Conservation (phyloP, 768 basidiomycete species). For the Leccinum barrowsii region DNA sequence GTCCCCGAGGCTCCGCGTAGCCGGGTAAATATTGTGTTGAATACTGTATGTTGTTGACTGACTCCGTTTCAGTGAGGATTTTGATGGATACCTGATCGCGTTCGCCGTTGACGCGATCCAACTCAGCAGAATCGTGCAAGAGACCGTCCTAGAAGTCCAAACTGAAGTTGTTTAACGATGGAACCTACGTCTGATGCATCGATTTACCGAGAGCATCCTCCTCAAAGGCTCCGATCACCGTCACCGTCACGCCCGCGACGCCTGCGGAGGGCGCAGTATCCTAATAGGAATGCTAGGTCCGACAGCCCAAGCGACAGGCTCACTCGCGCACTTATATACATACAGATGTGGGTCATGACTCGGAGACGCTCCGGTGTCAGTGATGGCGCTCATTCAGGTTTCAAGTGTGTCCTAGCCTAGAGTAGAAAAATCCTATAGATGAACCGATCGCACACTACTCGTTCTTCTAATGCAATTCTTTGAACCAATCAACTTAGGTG, state of each 20-base stretch:
- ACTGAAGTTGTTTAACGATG: not conserved
- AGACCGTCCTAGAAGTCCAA: constrained; percentile 11
- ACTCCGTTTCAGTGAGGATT: constrained; percentile 23
- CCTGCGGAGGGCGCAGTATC: constrained; percentile 35
- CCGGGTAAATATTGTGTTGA: not conserved
- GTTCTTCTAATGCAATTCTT: no score
- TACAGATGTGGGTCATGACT: no score
- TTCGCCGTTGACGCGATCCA: constrained; percentile 22
- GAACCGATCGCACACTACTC: no score
- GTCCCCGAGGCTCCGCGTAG: constrained; percentile 25
- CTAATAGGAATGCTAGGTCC: no score
- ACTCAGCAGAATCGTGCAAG: constrained; percentile 5
- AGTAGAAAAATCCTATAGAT: no score
- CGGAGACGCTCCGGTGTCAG: no score
- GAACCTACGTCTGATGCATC: constrained; percentile 2
- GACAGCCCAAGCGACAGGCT: no score
- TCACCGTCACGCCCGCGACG: constrained; percentile 61
- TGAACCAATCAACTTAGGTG: no score
- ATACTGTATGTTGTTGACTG: not conserved
- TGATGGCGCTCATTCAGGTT: no score
- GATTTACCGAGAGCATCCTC: not conserved
- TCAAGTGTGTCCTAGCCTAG: no score
- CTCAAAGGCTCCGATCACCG: constrained; percentile 55
- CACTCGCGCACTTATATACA: no score
- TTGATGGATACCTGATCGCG: constrained; percentile 29